Percentiles rank a stretch among this genome's conserved stretches.
phyloP scores from a whole-genome alignment of 306 rosid genomes.

The Medicago ruthenica region DNA sequence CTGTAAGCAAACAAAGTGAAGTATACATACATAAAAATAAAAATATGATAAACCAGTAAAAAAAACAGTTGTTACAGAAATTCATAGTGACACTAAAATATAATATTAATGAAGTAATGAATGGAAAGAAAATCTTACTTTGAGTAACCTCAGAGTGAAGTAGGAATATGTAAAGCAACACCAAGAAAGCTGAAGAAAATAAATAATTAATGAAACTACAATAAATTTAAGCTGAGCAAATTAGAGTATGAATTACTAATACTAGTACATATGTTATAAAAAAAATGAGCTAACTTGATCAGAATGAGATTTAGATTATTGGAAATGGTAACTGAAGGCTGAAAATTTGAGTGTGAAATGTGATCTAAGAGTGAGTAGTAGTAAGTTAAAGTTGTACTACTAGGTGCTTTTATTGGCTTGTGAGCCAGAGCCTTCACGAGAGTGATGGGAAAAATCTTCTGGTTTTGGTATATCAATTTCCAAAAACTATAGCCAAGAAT shows the following conservation, averaged over 20 bases:
- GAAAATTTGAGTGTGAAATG: slow-evolving; percentile 45
- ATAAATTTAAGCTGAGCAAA: slow-evolving; percentile 14
- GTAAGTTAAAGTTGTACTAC: background rate
- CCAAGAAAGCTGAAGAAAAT: slow-evolving; percentile 17
- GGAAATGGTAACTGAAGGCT: background rate
- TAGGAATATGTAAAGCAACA: slow-evolving; percentile 24
- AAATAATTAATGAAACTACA: slow-evolving; percentile 21
- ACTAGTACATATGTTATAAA: too few species aligned
- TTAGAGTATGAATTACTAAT: background rate
- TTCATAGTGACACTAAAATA: slow-evolving; percentile 40
- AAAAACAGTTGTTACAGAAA: slow-evolving; percentile 31
- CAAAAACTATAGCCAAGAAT: slow-evolving; percentile 3
- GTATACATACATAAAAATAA: slow-evolving; percentile 45
- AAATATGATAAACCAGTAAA: slow-evolving; percentile 14
- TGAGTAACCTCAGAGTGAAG: slow-evolving; percentile 25
- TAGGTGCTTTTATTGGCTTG: slow-evolving; percentile 55
- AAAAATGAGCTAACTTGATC: background rate
- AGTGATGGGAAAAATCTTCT: slow-evolving; percentile 47
- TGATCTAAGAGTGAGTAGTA: slow-evolving; percentile 49
- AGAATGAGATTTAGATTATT: slow-evolving; percentile 9
- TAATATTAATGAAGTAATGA: slow-evolving; percentile 13
- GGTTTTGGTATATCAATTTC: slow-evolving; percentile 36
- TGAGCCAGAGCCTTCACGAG: slow-evolving; percentile 63
- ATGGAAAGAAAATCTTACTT: slow-evolving; percentile 27
- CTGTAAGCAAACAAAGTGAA: slow-evolving; percentile 41